Conservation (phyloP, 139 green algal species). For the Ulvella scutata region DNA sequence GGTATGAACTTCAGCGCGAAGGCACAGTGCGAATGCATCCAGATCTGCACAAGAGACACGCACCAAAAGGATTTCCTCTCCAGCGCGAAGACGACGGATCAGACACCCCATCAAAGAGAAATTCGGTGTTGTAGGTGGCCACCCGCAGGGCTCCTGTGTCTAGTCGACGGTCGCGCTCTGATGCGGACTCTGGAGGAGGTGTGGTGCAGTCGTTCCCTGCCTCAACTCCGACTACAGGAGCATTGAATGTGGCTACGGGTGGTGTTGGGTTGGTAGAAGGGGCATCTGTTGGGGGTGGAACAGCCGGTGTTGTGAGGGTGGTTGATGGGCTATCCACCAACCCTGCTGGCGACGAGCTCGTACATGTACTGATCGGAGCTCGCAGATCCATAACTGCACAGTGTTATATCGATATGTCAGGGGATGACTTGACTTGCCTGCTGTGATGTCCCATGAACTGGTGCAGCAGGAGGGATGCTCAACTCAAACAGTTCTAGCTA, state of each 20-base stretch:
- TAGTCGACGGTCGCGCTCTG: not conserved
- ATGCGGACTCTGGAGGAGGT: not conserved
- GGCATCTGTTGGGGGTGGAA: not conserved
- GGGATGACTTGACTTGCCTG: too few relatives aligned
- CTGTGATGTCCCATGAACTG: too few relatives aligned
- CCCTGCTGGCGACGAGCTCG: not conserved
- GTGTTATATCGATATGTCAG: too few relatives aligned
- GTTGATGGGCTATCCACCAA: not conserved
- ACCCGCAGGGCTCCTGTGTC: not conserved
- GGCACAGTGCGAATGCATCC: too few relatives aligned
- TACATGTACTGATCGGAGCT: too few relatives aligned
- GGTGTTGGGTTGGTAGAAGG: not conserved
- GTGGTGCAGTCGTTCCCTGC: not conserved
- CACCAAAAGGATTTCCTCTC: not conserved
- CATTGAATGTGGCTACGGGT: not conserved
- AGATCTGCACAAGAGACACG: not conserved
- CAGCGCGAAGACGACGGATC: not conserved
- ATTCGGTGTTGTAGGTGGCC: not conserved
- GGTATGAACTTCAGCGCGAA: too few relatives aligned
- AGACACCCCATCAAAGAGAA: not conserved
- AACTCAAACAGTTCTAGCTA: too few relatives aligned
- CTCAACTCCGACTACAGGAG: not conserved
- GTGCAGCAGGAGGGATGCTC: too few relatives aligned
- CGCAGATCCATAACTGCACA: too few relatives aligned
- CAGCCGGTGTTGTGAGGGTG: not conserved